phyloP scores from a whole-genome alignment of 2,329 filamentous ascomycete species.

The Sporothrix variecibatus region DNA sequence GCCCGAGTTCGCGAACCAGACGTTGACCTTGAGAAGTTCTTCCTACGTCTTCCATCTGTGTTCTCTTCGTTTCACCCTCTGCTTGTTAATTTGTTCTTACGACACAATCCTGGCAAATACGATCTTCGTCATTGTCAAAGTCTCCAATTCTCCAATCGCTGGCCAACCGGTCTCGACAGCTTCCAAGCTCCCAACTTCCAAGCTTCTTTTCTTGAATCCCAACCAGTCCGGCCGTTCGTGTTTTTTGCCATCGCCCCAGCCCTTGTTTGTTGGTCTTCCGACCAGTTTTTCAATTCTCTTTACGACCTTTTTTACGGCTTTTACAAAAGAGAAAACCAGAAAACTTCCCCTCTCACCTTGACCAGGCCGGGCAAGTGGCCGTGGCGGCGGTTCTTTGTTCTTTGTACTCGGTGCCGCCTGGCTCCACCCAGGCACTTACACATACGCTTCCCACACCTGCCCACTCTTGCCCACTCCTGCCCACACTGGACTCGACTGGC shows the following conservation, averaged over 20 bases:
- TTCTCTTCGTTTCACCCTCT: neutral
- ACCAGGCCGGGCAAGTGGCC: neutral
- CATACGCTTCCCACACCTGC: conserved; percentile 15
- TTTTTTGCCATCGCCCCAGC: neutral
- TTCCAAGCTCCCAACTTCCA: neutral
- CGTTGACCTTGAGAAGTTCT: neutral
- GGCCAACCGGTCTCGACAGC: neutral
- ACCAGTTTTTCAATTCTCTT: neutral
- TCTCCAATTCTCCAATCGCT: neutral
- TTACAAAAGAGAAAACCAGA: neutral
- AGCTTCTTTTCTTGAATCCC: neutral
- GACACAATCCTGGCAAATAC: neutral
- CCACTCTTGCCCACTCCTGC: neutral
- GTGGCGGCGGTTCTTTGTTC: conserved; percentile 8
- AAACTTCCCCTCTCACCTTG: neutral
- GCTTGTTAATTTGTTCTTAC: neutral
- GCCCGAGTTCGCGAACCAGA: neutral
- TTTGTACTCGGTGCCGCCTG: neutral
- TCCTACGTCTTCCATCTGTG: neutral
- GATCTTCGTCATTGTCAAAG: neutral
- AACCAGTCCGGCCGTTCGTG: neutral
- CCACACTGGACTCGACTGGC: neutral
- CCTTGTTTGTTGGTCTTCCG: neutral
- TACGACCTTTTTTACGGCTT: neutral
- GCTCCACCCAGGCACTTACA: conserved; percentile 22